Conservation (phyloP, 805 yeast species). For the Phaffomyces opuntiae region DNA sequence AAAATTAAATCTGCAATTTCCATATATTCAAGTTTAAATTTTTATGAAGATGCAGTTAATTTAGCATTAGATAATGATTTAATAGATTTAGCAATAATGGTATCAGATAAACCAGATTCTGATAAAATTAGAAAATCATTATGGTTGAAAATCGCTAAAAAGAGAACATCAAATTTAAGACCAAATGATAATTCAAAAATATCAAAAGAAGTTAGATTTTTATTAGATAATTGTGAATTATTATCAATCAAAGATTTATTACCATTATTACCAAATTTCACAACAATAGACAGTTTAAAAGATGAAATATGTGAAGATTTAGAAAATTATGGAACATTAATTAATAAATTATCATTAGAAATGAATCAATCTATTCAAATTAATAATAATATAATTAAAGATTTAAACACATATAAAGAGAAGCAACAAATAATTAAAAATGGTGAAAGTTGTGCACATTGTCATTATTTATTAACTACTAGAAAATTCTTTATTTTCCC, state of each 20-base stretch:
- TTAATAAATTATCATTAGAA: conserved; percentile 60
- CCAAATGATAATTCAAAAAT: conserved; percentile 24
- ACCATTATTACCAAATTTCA: conserved; percentile 78
- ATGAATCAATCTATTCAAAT: conserved; percentile 68
- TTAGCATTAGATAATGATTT: conserved; percentile 60
- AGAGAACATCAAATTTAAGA: conserved; percentile 21
- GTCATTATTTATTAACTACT: conserved; percentile 61
- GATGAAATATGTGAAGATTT: conserved; percentile 78
- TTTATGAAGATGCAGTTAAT: conserved; percentile 75
- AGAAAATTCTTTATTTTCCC: conserved; percentile 79
- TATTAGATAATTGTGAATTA: conserved; percentile 38
- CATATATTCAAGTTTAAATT: conserved; percentile 59
- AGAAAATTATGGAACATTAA: conserved; percentile 60
- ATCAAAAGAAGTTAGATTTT: conserved; percentile 26
- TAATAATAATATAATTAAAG: conserved; percentile 49
- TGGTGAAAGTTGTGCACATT: conserved; percentile 73
- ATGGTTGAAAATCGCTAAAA: conserved; percentile 56
- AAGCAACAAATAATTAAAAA: conserved; percentile 68
- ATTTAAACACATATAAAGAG: conserved; percentile 46
- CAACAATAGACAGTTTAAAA: conserved; percentile 74
- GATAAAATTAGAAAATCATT: conserved; percentile 54
- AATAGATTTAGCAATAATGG: conserved; percentile 48
- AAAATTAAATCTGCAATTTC: conserved; percentile 62
- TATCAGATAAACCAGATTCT: conserved; percentile 51
- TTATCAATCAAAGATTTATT: conserved; percentile 73